phyloP scores from a whole-genome alignment of 208 protist genomes.

The Crithidia expoeki region DNA sequence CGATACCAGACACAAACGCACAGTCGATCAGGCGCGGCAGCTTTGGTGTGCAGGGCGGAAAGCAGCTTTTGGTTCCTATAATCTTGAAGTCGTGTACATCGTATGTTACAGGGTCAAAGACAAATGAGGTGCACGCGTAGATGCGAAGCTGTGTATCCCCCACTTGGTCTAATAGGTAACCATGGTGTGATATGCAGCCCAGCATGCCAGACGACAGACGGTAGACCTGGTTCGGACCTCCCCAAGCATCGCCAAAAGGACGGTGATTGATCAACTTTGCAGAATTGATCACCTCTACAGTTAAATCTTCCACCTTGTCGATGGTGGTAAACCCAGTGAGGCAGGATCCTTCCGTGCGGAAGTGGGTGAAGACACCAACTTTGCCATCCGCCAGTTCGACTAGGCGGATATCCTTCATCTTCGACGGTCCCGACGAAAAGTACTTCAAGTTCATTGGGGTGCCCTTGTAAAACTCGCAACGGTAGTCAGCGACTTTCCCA shows the following conservation, averaged over 20 bases:
- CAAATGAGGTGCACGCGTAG: constrained; percentile 56
- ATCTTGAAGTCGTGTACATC: constrained; percentile 57
- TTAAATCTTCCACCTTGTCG: constrained; percentile 52
- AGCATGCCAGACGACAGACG: constrained; percentile 48
- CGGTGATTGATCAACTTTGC: constrained; percentile 61
- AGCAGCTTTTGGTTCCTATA: constrained; percentile 50
- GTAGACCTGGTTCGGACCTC: constrained; percentile 55
- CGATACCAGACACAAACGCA: constrained; percentile 55
- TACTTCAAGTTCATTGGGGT: constrained; percentile 45
- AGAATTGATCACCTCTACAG: constrained; percentile 51
- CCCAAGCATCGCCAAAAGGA: constrained; percentile 57
- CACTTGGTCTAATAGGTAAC: constrained; percentile 45
- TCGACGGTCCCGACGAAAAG: constrained; percentile 50
- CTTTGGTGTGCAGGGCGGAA: constrained; percentile 38
- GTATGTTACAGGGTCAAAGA: constrained; percentile 46
- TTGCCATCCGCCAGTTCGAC: constrained; percentile 51
- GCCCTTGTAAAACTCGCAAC: constrained; percentile 64
- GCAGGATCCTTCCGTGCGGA: constrained; percentile 49
- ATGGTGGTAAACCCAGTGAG: constrained; percentile 66
- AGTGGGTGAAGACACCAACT: constrained; percentile 65
- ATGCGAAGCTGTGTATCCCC: constrained; percentile 45
- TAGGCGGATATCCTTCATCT: constrained; percentile 66
- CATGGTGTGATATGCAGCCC: constrained; percentile 56
- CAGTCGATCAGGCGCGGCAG: constrained; percentile 40
- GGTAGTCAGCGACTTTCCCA: constrained; percentile 48